Evolutionary conservation across 2,329 filamentous ascomycete genomes (phyloP), one percentile per base, ranked within the genome.

Genomic region (Onygenales sp.): DNA sequence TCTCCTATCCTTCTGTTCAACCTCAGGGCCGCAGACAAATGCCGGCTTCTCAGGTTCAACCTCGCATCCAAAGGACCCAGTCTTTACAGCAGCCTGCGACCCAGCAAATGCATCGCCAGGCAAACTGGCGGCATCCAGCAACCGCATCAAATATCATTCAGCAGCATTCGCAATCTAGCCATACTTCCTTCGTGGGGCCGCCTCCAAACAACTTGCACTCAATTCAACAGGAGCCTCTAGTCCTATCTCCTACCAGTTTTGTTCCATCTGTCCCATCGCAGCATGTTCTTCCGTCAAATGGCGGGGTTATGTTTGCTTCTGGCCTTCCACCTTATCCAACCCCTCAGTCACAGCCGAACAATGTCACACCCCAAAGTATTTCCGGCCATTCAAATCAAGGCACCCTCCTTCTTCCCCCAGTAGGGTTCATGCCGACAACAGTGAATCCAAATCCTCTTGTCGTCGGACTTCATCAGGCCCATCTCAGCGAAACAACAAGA

Each of bases 391-490:
- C 21, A 17, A 45, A n/a, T 8, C 32, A 36, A 51, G 17, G 10
- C 42, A 44, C 4, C 11, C 51, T 13, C 13, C 58, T 73, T 6
- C 62, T 78, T 34, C 75, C 74, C 44, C 66, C 60, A 14, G 55
- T 59, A 1, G 66, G 66, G 7, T 58, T 57, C 14, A 47, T 53
- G 37, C 68, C 67, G 27, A 56, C 69, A 54, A 71, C 70, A 34
- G 66, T 69, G 9, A 62, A 68, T 27, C 72, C 77, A 3, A 68
- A 76, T 54, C 74, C 79, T 17, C 64, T 67, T 27, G 62, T 70
- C 6, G 72, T 71, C 32, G 76, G 74, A n/a, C 68, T 85, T 6
- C 83, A 85, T 60, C 80, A 84, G 65, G 75, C 77, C 44, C 72
- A 81, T 61, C 68, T 84, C 32, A 74, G 75, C 27, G 51, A 54